A percentile compares a stretch with the other conserved stretches of the same genome.
phyloP scores from a whole-genome alignment of 164 flowering plant species.

The Kingdonia uniflora region DNA sequence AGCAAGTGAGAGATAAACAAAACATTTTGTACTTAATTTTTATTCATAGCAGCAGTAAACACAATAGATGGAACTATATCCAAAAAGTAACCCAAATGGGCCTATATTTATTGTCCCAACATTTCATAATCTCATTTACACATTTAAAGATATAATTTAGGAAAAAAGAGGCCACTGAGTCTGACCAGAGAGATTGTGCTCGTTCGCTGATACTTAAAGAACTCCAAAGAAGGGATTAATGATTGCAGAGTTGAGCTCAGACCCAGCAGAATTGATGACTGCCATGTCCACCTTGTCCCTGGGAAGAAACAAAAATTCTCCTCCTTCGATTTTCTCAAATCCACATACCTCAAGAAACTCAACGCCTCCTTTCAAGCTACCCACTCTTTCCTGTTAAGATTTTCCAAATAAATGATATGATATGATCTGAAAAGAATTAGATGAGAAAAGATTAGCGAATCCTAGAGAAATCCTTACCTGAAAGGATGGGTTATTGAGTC shows the following conservation, averaged over 20 bases:
- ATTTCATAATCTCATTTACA: not conserved
- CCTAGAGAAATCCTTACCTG: conserved; percentile 26
- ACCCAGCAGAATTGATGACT: conserved; percentile 39
- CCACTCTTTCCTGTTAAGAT: conserved; percentile 59
- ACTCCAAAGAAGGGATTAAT: conserved; percentile 34
- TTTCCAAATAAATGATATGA: not conserved
- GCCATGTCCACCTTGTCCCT: conserved; percentile 51
- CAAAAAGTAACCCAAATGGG: too few relatives aligned
- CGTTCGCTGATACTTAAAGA: conserved; percentile 12
- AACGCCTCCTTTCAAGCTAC: conserved; percentile 54
- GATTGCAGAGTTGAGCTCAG: conserved; percentile 33
- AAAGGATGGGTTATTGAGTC: conserved; percentile 56
- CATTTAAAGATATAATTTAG: too few relatives aligned
- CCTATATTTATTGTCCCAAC: too few relatives aligned
- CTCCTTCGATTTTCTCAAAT: conserved; percentile 52
- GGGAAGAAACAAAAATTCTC: conserved; percentile 48
- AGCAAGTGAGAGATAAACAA: too few relatives aligned
- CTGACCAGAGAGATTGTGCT: too few relatives aligned
- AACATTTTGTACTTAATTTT: too few relatives aligned
- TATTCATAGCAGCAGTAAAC: too few relatives aligned
- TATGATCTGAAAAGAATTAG: too few relatives aligned
- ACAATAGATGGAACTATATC: too few relatives aligned
- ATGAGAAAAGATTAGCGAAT: too few relatives aligned
- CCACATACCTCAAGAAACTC: conserved; percentile 88
- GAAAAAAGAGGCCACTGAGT: too few relatives aligned